These are phyloP conservation scores for Fusarium sp. DNA, from an alignment of 2,329 filamentous ascomycete species.

Conservation along the genomic window DNA sequence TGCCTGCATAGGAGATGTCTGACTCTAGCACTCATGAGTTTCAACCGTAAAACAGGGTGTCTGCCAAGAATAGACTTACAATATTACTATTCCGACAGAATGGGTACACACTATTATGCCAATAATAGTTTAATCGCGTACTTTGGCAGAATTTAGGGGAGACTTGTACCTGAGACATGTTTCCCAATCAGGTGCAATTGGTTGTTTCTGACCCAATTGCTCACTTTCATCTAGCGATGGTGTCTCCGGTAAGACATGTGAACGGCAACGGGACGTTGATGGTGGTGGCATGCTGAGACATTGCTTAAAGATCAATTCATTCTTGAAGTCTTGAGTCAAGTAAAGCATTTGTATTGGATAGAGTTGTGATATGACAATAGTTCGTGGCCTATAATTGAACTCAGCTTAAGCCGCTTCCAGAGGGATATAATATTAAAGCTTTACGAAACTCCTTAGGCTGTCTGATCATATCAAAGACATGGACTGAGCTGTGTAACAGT, in stretches of 20 bases:
- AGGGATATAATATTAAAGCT: not conserved
- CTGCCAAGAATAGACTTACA: conserved; percentile 19
- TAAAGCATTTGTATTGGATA: not conserved
- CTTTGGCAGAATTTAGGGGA: conserved; percentile 4
- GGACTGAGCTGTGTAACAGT: not conserved
- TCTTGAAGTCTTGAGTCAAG: not conserved
- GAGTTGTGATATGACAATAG: not conserved
- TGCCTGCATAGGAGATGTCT: conserved; percentile 14
- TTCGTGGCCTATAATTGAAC: not conserved
- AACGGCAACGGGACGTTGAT: conserved; percentile 32
- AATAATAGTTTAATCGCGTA: conserved; percentile 1
- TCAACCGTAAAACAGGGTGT: conserved; percentile 8
- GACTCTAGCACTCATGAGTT: conserved; percentile 7
- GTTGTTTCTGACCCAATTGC: conserved; percentile 15
- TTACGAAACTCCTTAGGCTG: not conserved
- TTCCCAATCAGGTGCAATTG: conserved; percentile 31
- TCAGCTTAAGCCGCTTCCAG: not conserved
- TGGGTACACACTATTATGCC: not conserved
- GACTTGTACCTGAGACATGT: conserved; percentile 40
- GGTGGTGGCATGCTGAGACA: conserved; percentile 30
- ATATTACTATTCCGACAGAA: conserved; percentile 22
- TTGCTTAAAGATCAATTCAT: conserved; percentile 15
- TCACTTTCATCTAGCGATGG: conserved; percentile 5
- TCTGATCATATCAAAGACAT: not conserved
- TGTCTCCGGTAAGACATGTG: conserved; percentile 41